phyloP scores from a whole-genome alignment of 1,139 yeast species.

The Diutina catenulata region DNA sequence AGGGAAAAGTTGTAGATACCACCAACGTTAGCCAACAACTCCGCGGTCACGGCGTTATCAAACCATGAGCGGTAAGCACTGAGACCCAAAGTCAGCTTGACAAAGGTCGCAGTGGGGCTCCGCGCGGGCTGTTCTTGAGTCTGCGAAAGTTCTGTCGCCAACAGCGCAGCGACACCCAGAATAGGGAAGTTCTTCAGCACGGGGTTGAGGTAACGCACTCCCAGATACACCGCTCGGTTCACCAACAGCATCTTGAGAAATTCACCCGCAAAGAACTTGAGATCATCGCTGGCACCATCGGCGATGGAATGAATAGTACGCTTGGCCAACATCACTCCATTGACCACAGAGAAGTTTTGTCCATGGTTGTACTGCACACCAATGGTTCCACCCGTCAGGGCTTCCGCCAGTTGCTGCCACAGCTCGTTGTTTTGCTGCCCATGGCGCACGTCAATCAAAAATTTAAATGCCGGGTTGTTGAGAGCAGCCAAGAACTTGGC shows the following conservation, averaged over 20 bases:
- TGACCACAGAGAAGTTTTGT: slow-evolving; percentile 14
- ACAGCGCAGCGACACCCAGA: slow-evolving; percentile 15
- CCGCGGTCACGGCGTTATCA: slow-evolving; percentile 26
- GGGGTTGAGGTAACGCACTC: slow-evolving; percentile 15
- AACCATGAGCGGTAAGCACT: slow-evolving; percentile 27
- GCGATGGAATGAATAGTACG: slow-evolving; percentile 31
- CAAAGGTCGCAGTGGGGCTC: slow-evolving; percentile 14
- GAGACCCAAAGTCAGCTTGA: slow-evolving; percentile 17
- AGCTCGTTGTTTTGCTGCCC: slow-evolving; percentile 27
- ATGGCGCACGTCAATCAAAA: slow-evolving; percentile 24
- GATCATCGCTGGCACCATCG: slow-evolving; percentile 26
- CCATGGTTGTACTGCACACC: slow-evolving; percentile 26
- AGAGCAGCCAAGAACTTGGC: slow-evolving; percentile 24
- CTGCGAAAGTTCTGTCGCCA: slow-evolving; percentile 17
- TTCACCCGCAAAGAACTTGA: slow-evolving; percentile 22
- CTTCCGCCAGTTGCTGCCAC: slow-evolving; percentile 27
- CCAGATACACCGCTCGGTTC: slow-evolving; percentile 15
- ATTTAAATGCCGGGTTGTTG: slow-evolving; percentile 29
- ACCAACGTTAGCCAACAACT: slow-evolving; percentile 25
- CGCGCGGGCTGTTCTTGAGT: slow-evolving; percentile 21
- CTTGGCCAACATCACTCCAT: slow-evolving; percentile 32
- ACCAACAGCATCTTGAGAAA: slow-evolving; percentile 25
- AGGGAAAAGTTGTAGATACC: slow-evolving; percentile 14
- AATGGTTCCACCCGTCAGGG: slow-evolving; percentile 26
- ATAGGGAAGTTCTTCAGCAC: slow-evolving; percentile 18